Evolutionary conservation across 2,329 filamentous ascomycete species (phyloP), one percentile per base, ranked within the genome.

Genomic region (Scorias spongiosa): DNA sequence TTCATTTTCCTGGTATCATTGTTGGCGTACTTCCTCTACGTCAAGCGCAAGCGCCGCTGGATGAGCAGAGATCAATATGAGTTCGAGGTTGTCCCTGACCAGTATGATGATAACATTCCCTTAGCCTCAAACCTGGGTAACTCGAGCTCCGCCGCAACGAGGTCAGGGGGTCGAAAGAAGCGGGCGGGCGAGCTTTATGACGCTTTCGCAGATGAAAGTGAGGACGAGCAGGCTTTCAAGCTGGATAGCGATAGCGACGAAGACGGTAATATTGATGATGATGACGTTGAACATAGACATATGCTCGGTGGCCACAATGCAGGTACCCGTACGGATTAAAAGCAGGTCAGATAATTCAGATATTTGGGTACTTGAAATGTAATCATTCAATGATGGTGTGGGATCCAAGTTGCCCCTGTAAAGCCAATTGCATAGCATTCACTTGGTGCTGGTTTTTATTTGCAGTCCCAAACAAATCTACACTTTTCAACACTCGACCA

Each of bases 121-220:
- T 28, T 28, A 6, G 72, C 12, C 70, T 79, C 52, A 70, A 72
- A 26, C 55, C 46, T 65, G 60, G 42, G 68, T 68, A 60, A 73
- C 66, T 65, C 65, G 47, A 52, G 65, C 57, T 57, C 51, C 53
- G 43, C 56, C 57, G 45, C 54, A 58, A 57, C 62, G 63, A 46
- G 63, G 69, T 66, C 12, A 4, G 18, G 17, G 11, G 38, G 38
- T 11, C 70, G 74, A 51, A 53, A 72, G 64, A 61, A 69, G 51
- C 69, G 85, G 15, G 91, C 86, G 2, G 87, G 89, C 26, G 89
- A 96, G 66, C 67, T 98, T 39, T 98, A 98, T 61, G 91, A 98
- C 68, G 91, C 91, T 4, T 98, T 98, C 70, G 91, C 91, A 0
- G 88, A 85, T 12, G 89, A 87, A 42, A 89, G 89, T 46, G 88